These are phyloP conservation scores for Drechslera avenae DNA, from an alignment of 2,329 filamentous ascomycete genomes.

Conservation along the genomic window DNA sequence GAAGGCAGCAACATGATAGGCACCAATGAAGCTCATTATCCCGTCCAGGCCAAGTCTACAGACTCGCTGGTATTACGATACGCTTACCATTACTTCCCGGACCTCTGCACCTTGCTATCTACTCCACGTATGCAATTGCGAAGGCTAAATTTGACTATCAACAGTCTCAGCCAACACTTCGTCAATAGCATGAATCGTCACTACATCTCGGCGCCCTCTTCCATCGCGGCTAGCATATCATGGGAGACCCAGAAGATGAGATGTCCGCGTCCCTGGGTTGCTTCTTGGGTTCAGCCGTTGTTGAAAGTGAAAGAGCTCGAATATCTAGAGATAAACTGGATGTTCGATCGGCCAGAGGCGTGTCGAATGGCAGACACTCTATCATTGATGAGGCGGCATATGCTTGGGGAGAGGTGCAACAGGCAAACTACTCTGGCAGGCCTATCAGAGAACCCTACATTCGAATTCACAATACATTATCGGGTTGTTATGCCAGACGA, in stretches of 20 bases:
- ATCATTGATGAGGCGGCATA: constrained; percentile 15
- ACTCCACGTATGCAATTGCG: constrained; percentile 23
- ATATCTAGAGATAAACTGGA: constrained; percentile 22
- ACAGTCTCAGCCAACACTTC: not conserved
- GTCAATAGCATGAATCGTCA: constrained; percentile 7
- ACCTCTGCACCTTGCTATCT: constrained; percentile 29
- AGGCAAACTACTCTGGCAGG: not conserved
- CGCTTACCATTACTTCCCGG: constrained; percentile 27
- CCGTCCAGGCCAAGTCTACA: constrained; percentile 19
- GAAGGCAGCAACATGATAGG: constrained; percentile 28
- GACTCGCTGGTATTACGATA: constrained; percentile 25
- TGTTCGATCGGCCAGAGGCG: constrained; percentile 18
- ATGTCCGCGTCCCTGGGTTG: constrained; percentile 10
- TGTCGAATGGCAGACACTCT: constrained; percentile 21
- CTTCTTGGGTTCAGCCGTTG: constrained; percentile 27
- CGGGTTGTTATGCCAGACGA: not conserved
- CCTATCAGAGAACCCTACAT: not conserved
- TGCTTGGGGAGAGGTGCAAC: constrained; percentile 13
- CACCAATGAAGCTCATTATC: constrained; percentile 19
- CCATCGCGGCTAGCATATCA: constrained; percentile 14
- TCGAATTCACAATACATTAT: constrained; percentile 9
- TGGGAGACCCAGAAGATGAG: constrained; percentile 18
- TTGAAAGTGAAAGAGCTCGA: constrained; percentile 21
- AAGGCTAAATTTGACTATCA: constrained; percentile 22
- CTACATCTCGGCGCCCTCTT: constrained; percentile 10